These are phyloP conservation scores for Striga asiatica DNA, from an alignment of 257 asterid genomes.

Conservation along the genomic window DNA sequence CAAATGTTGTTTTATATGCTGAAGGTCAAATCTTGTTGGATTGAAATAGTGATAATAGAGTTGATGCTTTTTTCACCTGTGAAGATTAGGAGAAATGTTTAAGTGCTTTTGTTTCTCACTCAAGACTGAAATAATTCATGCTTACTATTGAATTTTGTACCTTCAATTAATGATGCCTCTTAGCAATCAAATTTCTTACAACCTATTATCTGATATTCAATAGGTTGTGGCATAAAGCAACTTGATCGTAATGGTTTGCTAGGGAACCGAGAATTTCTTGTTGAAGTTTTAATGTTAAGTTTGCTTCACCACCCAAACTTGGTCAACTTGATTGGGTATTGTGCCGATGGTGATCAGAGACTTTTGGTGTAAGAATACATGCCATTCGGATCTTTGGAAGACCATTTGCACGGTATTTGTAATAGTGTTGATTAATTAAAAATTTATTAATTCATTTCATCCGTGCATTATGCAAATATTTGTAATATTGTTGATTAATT, in stretches of 20 bases:
- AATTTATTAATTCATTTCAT: not conserved
- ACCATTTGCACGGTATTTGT: slow-evolving; percentile 58
- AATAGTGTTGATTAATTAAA: not conserved
- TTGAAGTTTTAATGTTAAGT: slow-evolving; percentile 74
- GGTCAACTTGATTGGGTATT: slow-evolving; percentile 72
- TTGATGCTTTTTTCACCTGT: not conserved
- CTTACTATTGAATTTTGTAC: not conserved
- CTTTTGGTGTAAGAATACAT: slow-evolving; percentile 75
- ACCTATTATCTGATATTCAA: not conserved
- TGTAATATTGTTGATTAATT: not conserved
- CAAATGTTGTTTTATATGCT: not conserved
- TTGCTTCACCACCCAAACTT: slow-evolving; percentile 72
- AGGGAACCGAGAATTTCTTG: slow-evolving; percentile 79
- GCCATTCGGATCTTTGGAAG: slow-evolving; percentile 83
- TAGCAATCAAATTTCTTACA: too few relatives aligned
- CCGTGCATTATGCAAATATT: too few relatives aligned
- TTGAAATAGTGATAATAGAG: not conserved
- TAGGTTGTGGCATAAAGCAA: slow-evolving; percentile 67
- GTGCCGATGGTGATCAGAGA: slow-evolving; percentile 88
- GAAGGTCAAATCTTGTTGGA: not conserved
- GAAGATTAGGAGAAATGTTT: not conserved
- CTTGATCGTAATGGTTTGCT: slow-evolving; percentile 73
- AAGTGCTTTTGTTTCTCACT: not conserved
- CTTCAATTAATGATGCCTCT: not conserved
- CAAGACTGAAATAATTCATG: not conserved